These are phyloP conservation scores for Buddleja alternifolia DNA, from an alignment of 257 asterid genomes.

Conservation along the genomic window DNA sequence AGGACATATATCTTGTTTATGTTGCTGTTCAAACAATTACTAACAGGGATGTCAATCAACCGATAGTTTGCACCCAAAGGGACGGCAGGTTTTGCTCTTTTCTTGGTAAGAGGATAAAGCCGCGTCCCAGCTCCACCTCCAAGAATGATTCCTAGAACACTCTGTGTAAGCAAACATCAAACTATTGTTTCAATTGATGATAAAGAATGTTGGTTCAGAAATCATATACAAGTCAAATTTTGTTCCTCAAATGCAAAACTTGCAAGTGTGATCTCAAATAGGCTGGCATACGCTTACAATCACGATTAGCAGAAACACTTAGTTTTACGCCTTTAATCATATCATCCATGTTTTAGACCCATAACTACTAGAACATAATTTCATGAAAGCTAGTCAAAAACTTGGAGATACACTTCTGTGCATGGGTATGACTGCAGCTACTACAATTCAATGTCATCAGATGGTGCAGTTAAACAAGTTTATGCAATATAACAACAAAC, in stretches of 20 bases:
- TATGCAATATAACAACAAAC: background rate
- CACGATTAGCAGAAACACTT: too few relatives aligned
- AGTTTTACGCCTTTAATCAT: too few relatives aligned
- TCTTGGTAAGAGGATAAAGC: conserved; percentile 72
- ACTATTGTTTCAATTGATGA: background rate
- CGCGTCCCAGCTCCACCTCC: conserved; percentile 77
- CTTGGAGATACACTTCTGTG: too few relatives aligned
- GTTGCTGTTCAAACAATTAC: conserved; percentile 68
- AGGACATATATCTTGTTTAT: conserved; percentile 61
- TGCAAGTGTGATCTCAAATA: background rate
- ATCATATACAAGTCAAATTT: conserved; percentile 9
- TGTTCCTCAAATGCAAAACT: conserved; percentile 23
- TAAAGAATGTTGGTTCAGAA: background rate
- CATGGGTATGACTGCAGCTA: too few relatives aligned
- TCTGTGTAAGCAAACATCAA: conserved; percentile 40
- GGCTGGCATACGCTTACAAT: background rate
- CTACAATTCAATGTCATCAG: background rate
- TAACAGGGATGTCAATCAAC: conserved; percentile 67
- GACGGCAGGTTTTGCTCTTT: conserved; percentile 71
- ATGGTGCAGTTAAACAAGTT: background rate
- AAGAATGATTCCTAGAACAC: conserved; percentile 72
- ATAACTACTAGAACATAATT: too few relatives aligned
- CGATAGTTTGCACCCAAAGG: conserved; percentile 73
- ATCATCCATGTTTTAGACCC: too few relatives aligned
- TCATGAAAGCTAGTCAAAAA: too few relatives aligned